Base-by-base conservation (phyloP, 2,329 filamentous ascomycete species). In the Zasmidium cellare region DNA sequence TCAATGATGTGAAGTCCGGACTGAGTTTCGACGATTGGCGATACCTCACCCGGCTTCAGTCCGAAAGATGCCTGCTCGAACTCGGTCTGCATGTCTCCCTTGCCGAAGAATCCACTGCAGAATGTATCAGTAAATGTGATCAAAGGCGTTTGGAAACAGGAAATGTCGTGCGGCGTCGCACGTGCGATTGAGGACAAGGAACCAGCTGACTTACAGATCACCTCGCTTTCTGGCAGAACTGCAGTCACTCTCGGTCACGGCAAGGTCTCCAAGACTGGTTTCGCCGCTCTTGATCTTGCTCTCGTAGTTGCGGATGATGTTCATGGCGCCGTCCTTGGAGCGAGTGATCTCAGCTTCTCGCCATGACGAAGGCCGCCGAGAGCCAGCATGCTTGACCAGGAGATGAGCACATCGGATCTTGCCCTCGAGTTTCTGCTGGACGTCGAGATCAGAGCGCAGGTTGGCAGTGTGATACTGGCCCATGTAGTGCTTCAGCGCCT, bases 21-120 rank as follows among this genome's bases (percentile, higher is more conserved):
- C 51, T 92, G 92, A 41, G 94, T 97, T 76, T 96, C 90, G 12
- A 97, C 89, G 38, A 97, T 82, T 48, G 84, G 82, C 76, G 92
- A 97, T 71, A 97, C 86, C 76, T 97, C 85, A 31, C 92, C 92
- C 1, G 88, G 87, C 75, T 92, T 84, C 55, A 99, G 81, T n/a
- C 84, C 87, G 77, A 99, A 99, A 1, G 94, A 89, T 3, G 92
- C 92, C 56, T 97, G 91, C 78, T 99, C 94, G 71, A 99, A 99
- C 77, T 97, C 93, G 80, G 92, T 93, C 75, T 99, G 94, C 94
- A 99, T 99, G 71, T 97, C 93, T 24, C 92, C 91, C 69, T 84
- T 87, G 56, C 91, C 92, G 75, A 99, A 99, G 76, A 92, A 96
- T 19, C 94, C 94, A 63, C 85, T 88, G 57, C n/a, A 45, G 48